Evolutionary conservation across 495 filamentous ascomycete genomes (phyloP).

Genomic region (Pyrenula aspistea): DNA sequence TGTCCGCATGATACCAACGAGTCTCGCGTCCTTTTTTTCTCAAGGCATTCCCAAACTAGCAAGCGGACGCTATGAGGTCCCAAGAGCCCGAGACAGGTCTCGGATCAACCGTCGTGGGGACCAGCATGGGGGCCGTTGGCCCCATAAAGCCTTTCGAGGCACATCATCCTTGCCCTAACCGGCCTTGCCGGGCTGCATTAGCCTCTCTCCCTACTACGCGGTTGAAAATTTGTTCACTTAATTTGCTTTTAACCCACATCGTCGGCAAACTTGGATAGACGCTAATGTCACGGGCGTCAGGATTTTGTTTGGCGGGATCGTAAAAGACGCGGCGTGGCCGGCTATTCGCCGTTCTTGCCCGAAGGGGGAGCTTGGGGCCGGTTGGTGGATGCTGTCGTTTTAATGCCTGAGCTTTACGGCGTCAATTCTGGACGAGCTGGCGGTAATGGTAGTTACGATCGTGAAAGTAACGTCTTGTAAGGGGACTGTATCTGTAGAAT

Average conservation of each 20-base stretch:
- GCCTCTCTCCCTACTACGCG: neutral
- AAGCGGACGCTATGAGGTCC: neutral
- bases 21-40: neutral
- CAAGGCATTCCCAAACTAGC: neutral
- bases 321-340: neutral
- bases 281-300: neutral
- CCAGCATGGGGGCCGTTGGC: neutral
- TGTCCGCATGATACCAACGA: neutral
- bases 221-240: too few species aligned
- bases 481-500: too few species aligned
- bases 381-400: too few species aligned
- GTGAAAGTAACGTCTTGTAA: too few species aligned
- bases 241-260: neutral
- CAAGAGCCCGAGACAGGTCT: neutral
- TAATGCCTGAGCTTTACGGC: too few species aligned
- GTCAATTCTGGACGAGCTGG: too few species aligned
- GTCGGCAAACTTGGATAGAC: neutral
- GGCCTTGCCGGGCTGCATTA: neutral
- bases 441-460: too few species aligned
- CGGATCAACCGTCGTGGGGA: neutral
- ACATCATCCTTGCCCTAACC: neutral
- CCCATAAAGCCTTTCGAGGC: neutral
- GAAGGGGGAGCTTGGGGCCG: too few species aligned
- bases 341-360: too few species aligned
- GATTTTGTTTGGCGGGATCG: neutral